Base-by-base conservation (phyloP, 2,329 filamentous ascomycete species). In the Verticillium longisporum region DNA sequence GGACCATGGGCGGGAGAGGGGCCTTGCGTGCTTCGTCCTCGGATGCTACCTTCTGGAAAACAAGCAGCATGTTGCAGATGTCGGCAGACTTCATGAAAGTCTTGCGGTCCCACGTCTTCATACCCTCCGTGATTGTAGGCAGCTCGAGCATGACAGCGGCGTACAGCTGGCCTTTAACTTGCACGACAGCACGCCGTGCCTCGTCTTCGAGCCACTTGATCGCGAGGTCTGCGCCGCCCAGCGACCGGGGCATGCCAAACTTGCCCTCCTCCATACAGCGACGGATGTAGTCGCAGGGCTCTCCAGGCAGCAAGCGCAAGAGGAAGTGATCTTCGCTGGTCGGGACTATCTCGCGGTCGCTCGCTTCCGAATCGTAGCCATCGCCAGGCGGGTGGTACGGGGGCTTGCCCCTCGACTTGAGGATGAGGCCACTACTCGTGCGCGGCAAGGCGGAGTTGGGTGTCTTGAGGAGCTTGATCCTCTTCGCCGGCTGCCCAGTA, bases 361-460 rank as follows among this genome's bases (percentile, higher is more conserved):
- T 95, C 13, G 93, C 92, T 74, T 98, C 95, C 3, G 93, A 97
- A 72, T 99, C 95, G 75, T 98, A 99, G 7, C 94, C 95, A 61
- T 96, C 92, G 58, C 95, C 95, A 1, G 86, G 84, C 5, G 87
- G 87, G 65, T 91, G 84, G 36, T 83, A 79, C 6, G 90, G 88
- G 1, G 85, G 81, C 64, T 86, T 83, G n/a, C 88, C 88, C 67
- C 88, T 86, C 57, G 85, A 79, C 68, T 87, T 88, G 61, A 91
- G 71, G 21, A 78, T 77, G 73, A 61, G 63, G 71, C 60, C 66
- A 71, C 57, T 68, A 65, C 60, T 71, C 66, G 60, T 69, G 67
- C 62, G 66, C 64, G 63, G 61, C 41, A 65, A 63, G 32, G 67
- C 67, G 56, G 72, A 80, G 57, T 58, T 73, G 21, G 74, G 69